phyloP scores from a whole-genome alignment of 2,329 filamentous ascomycete genomes.

The Knufia fluminis region DNA sequence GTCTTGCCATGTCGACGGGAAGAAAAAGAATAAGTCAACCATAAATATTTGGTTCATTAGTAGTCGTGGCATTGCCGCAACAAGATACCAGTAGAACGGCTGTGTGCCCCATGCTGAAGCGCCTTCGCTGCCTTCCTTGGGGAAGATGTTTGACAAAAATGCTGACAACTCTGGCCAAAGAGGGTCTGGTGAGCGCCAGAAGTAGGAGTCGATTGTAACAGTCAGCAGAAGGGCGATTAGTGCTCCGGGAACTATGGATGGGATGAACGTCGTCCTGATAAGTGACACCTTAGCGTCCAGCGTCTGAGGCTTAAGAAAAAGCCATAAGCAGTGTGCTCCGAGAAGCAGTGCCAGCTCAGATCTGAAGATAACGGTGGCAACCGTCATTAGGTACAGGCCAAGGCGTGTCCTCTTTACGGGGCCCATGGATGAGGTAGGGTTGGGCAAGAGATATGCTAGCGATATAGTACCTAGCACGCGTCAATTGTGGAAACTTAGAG shows the following conservation, averaged over 20 bases:
- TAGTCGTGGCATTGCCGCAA: slow-evolving; percentile 69
- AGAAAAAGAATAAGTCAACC: slow-evolving; percentile 41
- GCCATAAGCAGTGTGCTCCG: slow-evolving; percentile 53
- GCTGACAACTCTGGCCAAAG: slow-evolving; percentile 85
- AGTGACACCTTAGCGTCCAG: slow-evolving; percentile 11
- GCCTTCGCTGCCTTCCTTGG: slow-evolving; percentile 47
- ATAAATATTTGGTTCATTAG: slow-evolving; percentile 60
- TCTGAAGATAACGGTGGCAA: slow-evolving; percentile 76
- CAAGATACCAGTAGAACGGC: slow-evolving; percentile 79
- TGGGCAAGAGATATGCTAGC: slow-evolving; percentile 43
- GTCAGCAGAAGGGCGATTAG: slow-evolving; percentile 59
- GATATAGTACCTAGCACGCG: slow-evolving; percentile 29
- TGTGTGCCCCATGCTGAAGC: slow-evolving; percentile 81
- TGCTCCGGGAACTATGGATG: slow-evolving; percentile 57
- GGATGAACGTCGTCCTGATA: slow-evolving; percentile 42
- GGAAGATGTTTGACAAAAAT: slow-evolving; percentile 85
- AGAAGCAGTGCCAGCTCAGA: slow-evolving; percentile 81
- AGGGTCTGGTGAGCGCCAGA: slow-evolving; percentile 65
- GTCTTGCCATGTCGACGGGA: slow-evolving; percentile 39
- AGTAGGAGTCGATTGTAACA: slow-evolving; percentile 75
- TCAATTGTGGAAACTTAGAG: not conserved
- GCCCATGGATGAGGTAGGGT: slow-evolving; percentile 22
- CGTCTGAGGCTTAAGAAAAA: slow-evolving; percentile 42
- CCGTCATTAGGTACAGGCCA: slow-evolving; percentile 64
- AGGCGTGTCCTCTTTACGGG: slow-evolving; percentile 47